Evolutionary conservation across 2,329 filamentous ascomycete genomes (phyloP).

Genomic region (Claviceps digitariae): DNA sequence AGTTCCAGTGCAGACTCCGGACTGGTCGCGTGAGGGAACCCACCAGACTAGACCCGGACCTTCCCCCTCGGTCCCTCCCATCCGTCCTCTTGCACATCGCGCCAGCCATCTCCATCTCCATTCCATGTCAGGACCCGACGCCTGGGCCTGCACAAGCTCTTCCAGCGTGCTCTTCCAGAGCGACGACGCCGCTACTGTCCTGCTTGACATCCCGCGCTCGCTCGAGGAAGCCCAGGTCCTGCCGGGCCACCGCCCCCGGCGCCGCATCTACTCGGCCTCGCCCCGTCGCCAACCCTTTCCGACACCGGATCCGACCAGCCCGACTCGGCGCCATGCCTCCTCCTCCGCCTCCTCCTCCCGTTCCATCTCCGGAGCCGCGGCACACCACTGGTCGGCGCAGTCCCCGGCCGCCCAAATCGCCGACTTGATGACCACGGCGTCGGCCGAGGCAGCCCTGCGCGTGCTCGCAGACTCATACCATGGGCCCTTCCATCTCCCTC

Average conservation of each 20-base stretch:
- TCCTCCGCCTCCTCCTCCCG: neutral
- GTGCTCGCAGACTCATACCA: conserved; percentile 19
- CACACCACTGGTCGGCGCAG: conserved; percentile 18
- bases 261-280: conserved; percentile 31
- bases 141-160: neutral
- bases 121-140: neutral
- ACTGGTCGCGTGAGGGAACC: too few relatives aligned
- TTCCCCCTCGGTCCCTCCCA: neutral
- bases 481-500: conserved; percentile 35
- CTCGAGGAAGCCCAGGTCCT: conserved; percentile 52
- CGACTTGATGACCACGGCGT: conserved; percentile 38
- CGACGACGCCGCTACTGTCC: conserved; percentile 29
- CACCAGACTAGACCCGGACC: too few relatives aligned
- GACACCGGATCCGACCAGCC: conserved; percentile 32
- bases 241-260: conserved; percentile 20
- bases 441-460: conserved; percentile 30
- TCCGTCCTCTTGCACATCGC: neutral
- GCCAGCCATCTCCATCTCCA: neutral
- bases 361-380: neutral
- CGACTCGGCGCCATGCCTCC: neutral
- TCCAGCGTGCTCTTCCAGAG: conserved; percentile 21
- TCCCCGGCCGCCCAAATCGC: conserved; percentile 35
- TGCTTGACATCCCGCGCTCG: conserved; percentile 58
- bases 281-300: conserved; percentile 32
- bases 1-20: too few relatives aligned